These are phyloP conservation scores for Penicillium sp. DNA, from an alignment of 2,329 filamentous ascomycete genomes.

Conservation along the genomic window DNA sequence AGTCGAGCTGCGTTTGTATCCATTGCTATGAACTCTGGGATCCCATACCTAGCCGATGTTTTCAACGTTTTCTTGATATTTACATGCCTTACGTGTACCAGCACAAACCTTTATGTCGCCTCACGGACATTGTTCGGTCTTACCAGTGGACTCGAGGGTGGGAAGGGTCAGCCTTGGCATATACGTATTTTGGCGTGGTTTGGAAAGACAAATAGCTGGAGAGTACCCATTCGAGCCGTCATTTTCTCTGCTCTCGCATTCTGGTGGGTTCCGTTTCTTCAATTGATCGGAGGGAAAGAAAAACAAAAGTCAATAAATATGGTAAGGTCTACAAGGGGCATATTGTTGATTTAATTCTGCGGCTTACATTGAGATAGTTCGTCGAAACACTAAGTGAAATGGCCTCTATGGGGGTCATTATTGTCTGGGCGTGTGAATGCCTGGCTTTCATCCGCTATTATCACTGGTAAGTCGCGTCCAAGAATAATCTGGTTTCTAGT, in stretches of 20 bases:
- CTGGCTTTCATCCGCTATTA: slow-evolving; percentile 46
- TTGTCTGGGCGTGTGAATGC: slow-evolving; percentile 48
- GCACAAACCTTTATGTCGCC: slow-evolving; percentile 38
- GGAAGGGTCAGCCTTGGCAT: slow-evolving; percentile 10
- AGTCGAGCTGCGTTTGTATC: slow-evolving; percentile 24
- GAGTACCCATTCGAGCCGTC: slow-evolving; percentile 43
- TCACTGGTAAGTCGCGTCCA: slow-evolving; percentile 25
- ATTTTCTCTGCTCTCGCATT: slow-evolving; percentile 41
- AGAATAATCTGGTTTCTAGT: background rate
- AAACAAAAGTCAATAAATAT: background rate
- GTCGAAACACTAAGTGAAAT: slow-evolving; percentile 43
- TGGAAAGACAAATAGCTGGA: slow-evolving; percentile 26
- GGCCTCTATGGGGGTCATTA: slow-evolving; percentile 34
- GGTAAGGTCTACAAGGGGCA: background rate
- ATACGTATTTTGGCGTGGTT: slow-evolving; percentile 23
- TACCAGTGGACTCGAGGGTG: slow-evolving; percentile 20
- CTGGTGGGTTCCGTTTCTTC: slow-evolving; percentile 46
- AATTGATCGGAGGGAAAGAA: slow-evolving; percentile 16
- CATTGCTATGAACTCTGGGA: slow-evolving; percentile 22
- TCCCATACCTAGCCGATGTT: slow-evolving; percentile 24
- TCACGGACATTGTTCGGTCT: slow-evolving; percentile 38
- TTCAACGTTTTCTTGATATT: slow-evolving; percentile 34
- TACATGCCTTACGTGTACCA: slow-evolving; percentile 34
- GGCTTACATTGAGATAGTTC: slow-evolving; percentile 30
- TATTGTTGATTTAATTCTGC: background rate